Base-by-base conservation (phyloP, 345 rosid genomes). In the Eucalyptus pauciflora region DNA sequence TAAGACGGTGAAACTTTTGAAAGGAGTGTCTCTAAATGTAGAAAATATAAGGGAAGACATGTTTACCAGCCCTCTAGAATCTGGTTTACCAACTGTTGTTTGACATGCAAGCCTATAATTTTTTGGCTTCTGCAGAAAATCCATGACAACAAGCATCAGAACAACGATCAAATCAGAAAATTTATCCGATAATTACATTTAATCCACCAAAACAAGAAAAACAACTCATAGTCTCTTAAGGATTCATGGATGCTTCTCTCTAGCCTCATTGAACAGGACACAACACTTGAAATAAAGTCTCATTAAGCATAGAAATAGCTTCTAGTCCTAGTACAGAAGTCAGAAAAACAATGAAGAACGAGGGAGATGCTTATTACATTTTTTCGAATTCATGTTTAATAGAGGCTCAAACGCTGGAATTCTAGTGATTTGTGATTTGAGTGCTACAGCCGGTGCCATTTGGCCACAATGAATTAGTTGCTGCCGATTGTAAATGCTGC, bases 101-200 rank as follows among this genome's bases (percentile, higher is more conserved):
- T 97, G 99, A 89, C 99, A 97, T n/a, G 99, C 99, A 41, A 96
- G 93, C 90, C 99, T 96, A 96, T 95, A 96, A 43, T 94, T 95
- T 91, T 95, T 97, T 13, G 98, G 98, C 92, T 96, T 95, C 99
- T 96, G 93, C 90, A 86, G 51, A 86, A 20, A 49, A 56, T 33
- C 86, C 87, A 88, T 52, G 29, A 51, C 85, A 87, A 33, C 24
- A 87, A 50, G 52, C 46, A 87, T 33, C 88, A 87, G 52, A 87
- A 51, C 80, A 67, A 67, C 20, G 16, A 46, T 48, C 22, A 27
- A 22, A 56, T 20, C 67, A 18, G 43, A 51, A 22, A 86, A 31
- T 13, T 58, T 20, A 87, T 64, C 71, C 12, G 52, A 33, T 50
- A 41, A 37, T 50, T 25, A 41, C 51, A 33, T 9, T 25, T 22